Evolutionary conservation across 2,329 filamentous ascomycete species (phyloP), one percentile per base, ranked within the genome.

Genomic region (Dactylella cylindrospora): DNA sequence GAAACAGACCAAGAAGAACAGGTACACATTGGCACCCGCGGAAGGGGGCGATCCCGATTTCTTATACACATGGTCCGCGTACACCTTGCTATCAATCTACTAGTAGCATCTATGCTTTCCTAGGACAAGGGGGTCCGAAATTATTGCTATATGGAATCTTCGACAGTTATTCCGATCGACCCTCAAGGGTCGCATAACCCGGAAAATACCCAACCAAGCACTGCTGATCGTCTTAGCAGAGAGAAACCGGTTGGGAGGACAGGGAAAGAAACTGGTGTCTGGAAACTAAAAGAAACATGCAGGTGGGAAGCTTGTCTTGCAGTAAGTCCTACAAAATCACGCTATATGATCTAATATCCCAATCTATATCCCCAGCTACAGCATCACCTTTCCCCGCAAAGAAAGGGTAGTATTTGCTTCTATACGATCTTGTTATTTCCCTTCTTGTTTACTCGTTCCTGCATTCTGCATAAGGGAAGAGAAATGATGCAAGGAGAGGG

Each of bases 61-160:
- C 32, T 57, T 57, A 57, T 43, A 57, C 50, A 47, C 25, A 41
- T 36, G 43, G 33, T 57, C 33, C 12, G 33, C 32, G 49, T 22
- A 23, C 19, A 35, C 28, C 40, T 46, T 8, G 20, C n/a, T 39
- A 13, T 9, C 26, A n/a, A 19, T 20, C 26, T n/a, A 38, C 31
- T 40, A 44, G 43, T 31, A 44, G 1, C 40, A 31, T 31, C 33
- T 44, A 29, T 44, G 12, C n/a, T n/a, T n/a, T n/a, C n/a, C n/a
- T n/a, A n/a, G n/a, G 23, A 35, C 44, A 60, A 33, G 35, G 44
- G 31, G 25, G 39, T 49, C 31, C 44, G 26, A 12, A 33, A 9
- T n/a, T 25, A 7, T 35, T 19, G 36, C 55, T 61, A 43, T 61
- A 61, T 61, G 47, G 55, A 53, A 61, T 22, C 29, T 25, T 47